A percentile compares a stretch with the other conserved stretches of the same genome.
Conservation (phyloP, 805 yeast species). For the Sugiyamaella mastotermitis region DNA sequence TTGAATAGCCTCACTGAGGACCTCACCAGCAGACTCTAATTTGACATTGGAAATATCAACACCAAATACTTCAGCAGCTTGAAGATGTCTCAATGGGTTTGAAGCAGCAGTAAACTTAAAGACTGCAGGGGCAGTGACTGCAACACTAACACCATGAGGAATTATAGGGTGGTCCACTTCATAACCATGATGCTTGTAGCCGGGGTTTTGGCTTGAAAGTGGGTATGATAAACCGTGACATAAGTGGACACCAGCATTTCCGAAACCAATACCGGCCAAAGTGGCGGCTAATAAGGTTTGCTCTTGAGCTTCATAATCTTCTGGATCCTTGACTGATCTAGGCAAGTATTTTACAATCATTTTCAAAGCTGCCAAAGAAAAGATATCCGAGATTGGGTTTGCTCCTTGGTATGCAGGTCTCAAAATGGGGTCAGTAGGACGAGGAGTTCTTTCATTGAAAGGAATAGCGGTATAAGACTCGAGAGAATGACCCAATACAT, state of each 20-base stretch:
- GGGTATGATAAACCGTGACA: conserved; percentile 40
- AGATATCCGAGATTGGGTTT: conserved; percentile 40
- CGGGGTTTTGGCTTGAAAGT: conserved; percentile 32
- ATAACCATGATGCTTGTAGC: conserved; percentile 33
- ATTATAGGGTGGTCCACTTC: conserved; percentile 36
- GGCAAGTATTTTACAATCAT: conserved; percentile 37
- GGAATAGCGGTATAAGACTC: conserved; percentile 44
- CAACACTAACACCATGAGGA: conserved; percentile 42
- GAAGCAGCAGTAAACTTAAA: conserved; percentile 35
- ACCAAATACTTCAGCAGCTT: conserved; percentile 33
- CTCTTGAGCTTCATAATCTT: conserved; percentile 38
- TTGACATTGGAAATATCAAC: conserved; percentile 32
- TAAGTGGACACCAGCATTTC: conserved; percentile 40
- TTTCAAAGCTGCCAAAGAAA: conserved; percentile 37
- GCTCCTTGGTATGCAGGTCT: conserved; percentile 41
- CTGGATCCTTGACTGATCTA: conserved; percentile 35
- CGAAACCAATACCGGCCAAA: conserved; percentile 41
- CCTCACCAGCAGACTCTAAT: conserved; percentile 33
- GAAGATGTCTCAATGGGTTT: conserved; percentile 34
- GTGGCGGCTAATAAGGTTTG: conserved; percentile 41
- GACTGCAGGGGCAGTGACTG: conserved; percentile 41
- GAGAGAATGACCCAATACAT: conserved; percentile 40
- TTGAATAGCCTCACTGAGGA: conserved; percentile 32
- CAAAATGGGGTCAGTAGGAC: conserved; percentile 32
- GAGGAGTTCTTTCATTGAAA: conserved; percentile 33